These are phyloP conservation scores for Gnomoniopsis sp. DNA, from an alignment of 2,329 filamentous ascomycete species.

Conservation along the genomic window DNA sequence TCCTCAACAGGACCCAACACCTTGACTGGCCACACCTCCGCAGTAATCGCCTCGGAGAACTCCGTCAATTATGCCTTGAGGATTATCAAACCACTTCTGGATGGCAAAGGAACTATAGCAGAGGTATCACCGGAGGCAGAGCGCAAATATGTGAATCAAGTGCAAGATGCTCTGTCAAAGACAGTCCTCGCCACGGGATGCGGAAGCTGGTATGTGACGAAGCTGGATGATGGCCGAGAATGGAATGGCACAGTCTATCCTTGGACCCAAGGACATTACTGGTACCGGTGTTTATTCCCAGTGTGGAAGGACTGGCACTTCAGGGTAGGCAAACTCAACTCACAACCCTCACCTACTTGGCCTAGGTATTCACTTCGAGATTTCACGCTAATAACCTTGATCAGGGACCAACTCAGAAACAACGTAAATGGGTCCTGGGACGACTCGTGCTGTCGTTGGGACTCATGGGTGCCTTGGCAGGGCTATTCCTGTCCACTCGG, in stretches of 20 bases:
- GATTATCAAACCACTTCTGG: constrained; percentile 48
- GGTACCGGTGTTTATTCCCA: constrained; percentile 35
- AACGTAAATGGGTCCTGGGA: not conserved
- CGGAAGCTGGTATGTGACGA: constrained; percentile 34
- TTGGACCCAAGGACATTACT: constrained; percentile 31
- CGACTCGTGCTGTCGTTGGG: not conserved
- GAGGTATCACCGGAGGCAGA: constrained; percentile 35
- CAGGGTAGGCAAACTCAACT: constrained; percentile 24
- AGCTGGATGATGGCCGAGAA: constrained; percentile 21
- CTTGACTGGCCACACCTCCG: constrained; percentile 53
- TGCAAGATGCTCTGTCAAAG: constrained; percentile 30
- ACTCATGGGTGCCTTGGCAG: not conserved
- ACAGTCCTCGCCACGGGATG: constrained; percentile 34
- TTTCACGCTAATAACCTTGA: not conserved
- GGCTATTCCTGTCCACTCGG: not conserved
- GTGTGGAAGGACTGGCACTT: constrained; percentile 30
- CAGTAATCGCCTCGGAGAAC: constrained; percentile 53
- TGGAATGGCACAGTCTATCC: constrained; percentile 36
- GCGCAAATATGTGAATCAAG: constrained; percentile 26
- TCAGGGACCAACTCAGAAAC: not conserved
- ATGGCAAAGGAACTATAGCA: constrained; percentile 27
- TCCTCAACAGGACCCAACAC: constrained; percentile 53
- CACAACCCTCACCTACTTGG: not conserved
- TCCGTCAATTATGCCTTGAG: constrained; percentile 57
- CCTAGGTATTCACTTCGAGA: not conserved